These are phyloP conservation scores for Trichoderma koningiopsis DNA, from an alignment of 2,329 filamentous ascomycete genomes.

Conservation along the genomic window DNA sequence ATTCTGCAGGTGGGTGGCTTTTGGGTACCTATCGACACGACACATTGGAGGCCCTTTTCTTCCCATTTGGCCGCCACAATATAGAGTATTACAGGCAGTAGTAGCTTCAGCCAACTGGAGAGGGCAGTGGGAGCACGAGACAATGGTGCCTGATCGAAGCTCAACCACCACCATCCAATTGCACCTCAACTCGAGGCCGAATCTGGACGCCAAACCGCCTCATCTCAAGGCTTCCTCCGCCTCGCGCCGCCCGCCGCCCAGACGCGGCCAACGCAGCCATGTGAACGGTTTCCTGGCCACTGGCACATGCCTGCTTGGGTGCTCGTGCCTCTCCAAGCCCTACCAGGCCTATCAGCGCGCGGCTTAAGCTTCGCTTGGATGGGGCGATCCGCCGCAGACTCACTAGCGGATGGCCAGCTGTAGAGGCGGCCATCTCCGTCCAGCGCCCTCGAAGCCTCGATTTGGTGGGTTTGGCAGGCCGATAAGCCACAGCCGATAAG, in stretches of 20 bases:
- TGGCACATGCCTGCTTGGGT: constrained; percentile 19
- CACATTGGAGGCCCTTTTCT: neutral
- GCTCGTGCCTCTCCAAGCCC: constrained; percentile 22
- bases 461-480: constrained; percentile 13
- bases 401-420: constrained; percentile 24
- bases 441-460: constrained; percentile 22
- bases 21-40: constrained; percentile 3
- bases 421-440: constrained; percentile 25
- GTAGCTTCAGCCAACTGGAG: neutral
- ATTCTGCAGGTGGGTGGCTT: constrained; percentile 1
- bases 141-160: neutral
- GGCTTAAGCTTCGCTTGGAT: constrained; percentile 19
- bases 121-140: constrained; percentile 13
- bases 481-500: constrained; percentile 15
- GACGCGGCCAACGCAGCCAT: constrained; percentile 5
- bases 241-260: neutral
- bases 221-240: constrained; percentile 1
- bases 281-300: neutral
- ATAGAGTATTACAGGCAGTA: too few relatives aligned
- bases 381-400: constrained; percentile 14
- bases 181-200: neutral
- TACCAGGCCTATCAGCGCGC: constrained; percentile 26
- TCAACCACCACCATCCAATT: neutral
- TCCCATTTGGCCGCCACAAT: neutral
- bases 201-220: neutral